Evolutionary conservation across 1,139 yeast species (phyloP).

Genomic region (Diutina rugosa): DNA sequence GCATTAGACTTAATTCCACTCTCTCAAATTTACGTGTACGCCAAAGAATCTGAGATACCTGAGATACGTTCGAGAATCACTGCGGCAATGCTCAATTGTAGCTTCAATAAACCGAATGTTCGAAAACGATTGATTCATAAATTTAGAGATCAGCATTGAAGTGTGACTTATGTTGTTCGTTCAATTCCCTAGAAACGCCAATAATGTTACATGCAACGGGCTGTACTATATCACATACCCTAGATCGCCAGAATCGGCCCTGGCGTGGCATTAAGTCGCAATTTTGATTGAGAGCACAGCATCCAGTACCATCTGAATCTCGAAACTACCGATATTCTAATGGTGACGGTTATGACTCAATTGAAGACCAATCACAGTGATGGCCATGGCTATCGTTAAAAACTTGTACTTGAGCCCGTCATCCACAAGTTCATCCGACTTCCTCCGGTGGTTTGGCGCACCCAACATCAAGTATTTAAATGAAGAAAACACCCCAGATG

Average conservation of each 20-base stretch:
- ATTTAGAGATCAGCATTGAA: neutral
- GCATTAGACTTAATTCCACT: neutral
- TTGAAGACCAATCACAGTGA: constrained; percentile 27
- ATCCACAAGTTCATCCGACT: constrained; percentile 18
- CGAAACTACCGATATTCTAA: neutral
- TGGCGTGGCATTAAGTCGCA: neutral
- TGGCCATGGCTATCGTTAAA: constrained; percentile 31
- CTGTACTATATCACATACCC: neutral
- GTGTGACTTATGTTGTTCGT: neutral
- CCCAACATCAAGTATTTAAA: constrained; percentile 17
- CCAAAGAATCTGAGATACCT: too few relatives aligned
- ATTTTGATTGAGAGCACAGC: neutral
- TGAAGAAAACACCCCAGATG: neutral
- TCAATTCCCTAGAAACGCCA: constrained; percentile 1
- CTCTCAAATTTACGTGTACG: neutral
- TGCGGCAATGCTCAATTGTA: too few relatives aligned
- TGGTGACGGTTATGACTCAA: constrained; percentile 13
- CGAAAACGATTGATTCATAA: too few relatives aligned
- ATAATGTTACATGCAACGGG: constrained; percentile 2
- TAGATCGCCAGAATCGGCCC: neutral
- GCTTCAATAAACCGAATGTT: too few relatives aligned
- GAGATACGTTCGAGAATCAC: too few relatives aligned
- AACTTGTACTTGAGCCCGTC: constrained; percentile 32
- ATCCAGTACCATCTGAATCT: neutral
- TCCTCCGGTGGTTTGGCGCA: constrained; percentile 8